These are phyloP conservation scores for Echinosophora koreensis DNA, from an alignment of 306 rosid genomes.

Conservation along the genomic window DNA sequence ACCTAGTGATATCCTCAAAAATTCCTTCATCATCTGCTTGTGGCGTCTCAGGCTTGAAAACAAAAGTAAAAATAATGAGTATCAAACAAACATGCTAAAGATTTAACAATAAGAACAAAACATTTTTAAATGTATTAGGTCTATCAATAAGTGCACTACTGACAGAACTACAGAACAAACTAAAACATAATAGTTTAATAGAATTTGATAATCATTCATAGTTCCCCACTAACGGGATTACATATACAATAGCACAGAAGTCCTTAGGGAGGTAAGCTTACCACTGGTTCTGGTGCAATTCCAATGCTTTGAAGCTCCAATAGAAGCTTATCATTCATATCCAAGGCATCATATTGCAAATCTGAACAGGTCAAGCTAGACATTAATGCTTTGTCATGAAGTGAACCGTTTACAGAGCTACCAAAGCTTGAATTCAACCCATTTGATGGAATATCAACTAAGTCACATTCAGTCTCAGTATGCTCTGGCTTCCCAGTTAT, in stretches of 20 bases:
- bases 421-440: conserved; percentile 55
- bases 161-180: conserved; percentile 36
- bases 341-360: conserved; percentile 69
- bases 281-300: conserved; percentile 74
- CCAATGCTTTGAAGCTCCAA: conserved; percentile 92
- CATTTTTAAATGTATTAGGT: conserved; percentile 19
- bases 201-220: conserved; percentile 11
- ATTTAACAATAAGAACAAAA: conserved; percentile 12
- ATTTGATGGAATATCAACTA: conserved; percentile 50
- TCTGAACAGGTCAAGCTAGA: conserved; percentile 63
- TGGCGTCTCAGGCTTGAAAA: conserved; percentile 67
- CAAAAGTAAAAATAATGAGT: conserved; percentile 45
- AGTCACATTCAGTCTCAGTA: conserved; percentile 58
- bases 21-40: conserved; percentile 70
- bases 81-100: conserved; percentile 23
- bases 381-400: conserved; percentile 49
- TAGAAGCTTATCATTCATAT: conserved; percentile 74
- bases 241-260: conserved; percentile 10
- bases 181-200: conserved; percentile 18
- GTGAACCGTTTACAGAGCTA: conserved; percentile 55
- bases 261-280: conserved; percentile 50
- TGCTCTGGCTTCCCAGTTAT: conserved; percentile 57
- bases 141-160: conserved; percentile 3
- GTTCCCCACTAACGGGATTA: conserved; percentile 21
- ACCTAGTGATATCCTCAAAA: conserved; percentile 62